phyloP scores from a whole-genome alignment of 352 stramenopile genomes.

The Plasmopara halstedii region DNA sequence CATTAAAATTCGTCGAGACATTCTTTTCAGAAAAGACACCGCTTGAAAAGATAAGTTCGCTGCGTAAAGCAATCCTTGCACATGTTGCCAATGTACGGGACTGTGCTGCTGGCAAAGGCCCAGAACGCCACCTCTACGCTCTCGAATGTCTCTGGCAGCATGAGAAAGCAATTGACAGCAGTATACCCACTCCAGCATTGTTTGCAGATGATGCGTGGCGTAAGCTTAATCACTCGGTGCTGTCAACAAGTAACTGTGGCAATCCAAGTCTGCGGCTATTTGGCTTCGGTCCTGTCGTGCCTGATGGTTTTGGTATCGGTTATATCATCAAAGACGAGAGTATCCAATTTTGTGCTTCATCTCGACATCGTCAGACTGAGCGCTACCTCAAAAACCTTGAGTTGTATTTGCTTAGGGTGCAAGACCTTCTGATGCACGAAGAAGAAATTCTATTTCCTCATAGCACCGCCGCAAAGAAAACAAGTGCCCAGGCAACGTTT shows the following conservation, averaged over 20 bases:
- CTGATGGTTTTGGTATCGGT: constrained; percentile 93
- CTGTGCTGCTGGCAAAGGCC: constrained; percentile 84
- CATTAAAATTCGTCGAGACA: constrained; percentile 81
- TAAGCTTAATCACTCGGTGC: constrained; percentile 90
- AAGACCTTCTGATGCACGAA: constrained; percentile 72
- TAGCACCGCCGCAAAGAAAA: constrained; percentile 38
- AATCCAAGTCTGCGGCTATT: constrained; percentile 93
- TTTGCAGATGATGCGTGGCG: constrained; percentile 87
- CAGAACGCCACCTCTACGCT: constrained; percentile 92
- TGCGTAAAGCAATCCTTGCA: constrained; percentile 75
- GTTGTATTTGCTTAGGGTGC: constrained; percentile 66
- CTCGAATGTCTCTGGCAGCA: constrained; percentile 86
- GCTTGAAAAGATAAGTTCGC: constrained; percentile 86
- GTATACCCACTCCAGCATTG: constrained; percentile 51
- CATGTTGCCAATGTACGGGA: constrained; percentile 89
- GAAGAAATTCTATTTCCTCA: constrained; percentile 73
- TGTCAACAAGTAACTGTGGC: constrained; percentile 95
- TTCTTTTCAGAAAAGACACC: constrained; percentile 76
- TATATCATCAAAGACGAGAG: constrained; percentile 97
- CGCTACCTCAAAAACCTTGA: constrained; percentile 82
- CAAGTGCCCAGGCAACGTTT: constrained; percentile 38
- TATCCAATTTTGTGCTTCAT: constrained; percentile 84
- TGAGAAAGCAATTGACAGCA: constrained; percentile 31
- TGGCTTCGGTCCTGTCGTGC: constrained; percentile 90
- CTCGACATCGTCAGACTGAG: constrained; percentile 73